Evolutionary conservation across 225 moss, liverwort and hornwort species (phyloP).

Genomic region (Bryum argenteum): DNA sequence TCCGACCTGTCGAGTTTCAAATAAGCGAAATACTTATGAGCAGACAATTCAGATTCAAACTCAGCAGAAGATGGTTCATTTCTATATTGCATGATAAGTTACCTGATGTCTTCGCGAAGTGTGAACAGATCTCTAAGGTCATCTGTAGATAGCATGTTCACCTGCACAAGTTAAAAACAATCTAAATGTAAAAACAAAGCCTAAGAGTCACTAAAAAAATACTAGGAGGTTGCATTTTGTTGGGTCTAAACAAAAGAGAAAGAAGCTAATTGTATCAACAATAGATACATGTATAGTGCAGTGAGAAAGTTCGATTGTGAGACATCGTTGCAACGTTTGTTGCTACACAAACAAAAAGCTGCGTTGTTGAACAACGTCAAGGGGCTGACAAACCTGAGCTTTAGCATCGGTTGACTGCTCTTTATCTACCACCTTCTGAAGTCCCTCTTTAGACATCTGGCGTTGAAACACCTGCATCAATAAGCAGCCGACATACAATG

Average conservation of each 20-base stretch:
- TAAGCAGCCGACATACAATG: constrained; percentile 11
- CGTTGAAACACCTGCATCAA: constrained; percentile 86
- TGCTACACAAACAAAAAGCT: neutral
- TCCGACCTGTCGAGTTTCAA: constrained; percentile 62
- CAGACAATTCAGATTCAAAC: neutral
- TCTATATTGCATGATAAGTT: constrained; percentile 5
- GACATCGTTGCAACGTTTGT: neutral
- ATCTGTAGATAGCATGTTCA: constrained; percentile 88
- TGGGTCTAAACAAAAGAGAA: neutral
- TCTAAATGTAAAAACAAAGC: constrained; percentile 17
- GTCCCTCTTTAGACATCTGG: constrained; percentile 96
- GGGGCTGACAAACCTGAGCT: constrained; percentile 68
- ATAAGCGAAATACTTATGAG: constrained; percentile 11
- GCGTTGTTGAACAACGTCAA: constrained; percentile 6
- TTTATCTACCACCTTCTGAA: constrained; percentile 97
- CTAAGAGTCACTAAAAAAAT: neutral
- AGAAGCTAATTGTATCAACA: constrained; percentile 15
- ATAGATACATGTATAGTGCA: neutral
- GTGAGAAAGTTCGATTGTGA: neutral
- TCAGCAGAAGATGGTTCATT: neutral
- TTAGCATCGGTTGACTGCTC: constrained; percentile 85
- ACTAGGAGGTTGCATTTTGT: constrained; percentile 4
- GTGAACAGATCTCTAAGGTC: constrained; percentile 91
- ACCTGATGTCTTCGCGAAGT: constrained; percentile 83
- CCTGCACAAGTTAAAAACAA: constrained; percentile 52